Evolutionary conservation across 2,329 filamentous ascomycete genomes (phyloP), one percentile per base, ranked within the genome.

Genomic region (Falciphora oryzae): DNA sequence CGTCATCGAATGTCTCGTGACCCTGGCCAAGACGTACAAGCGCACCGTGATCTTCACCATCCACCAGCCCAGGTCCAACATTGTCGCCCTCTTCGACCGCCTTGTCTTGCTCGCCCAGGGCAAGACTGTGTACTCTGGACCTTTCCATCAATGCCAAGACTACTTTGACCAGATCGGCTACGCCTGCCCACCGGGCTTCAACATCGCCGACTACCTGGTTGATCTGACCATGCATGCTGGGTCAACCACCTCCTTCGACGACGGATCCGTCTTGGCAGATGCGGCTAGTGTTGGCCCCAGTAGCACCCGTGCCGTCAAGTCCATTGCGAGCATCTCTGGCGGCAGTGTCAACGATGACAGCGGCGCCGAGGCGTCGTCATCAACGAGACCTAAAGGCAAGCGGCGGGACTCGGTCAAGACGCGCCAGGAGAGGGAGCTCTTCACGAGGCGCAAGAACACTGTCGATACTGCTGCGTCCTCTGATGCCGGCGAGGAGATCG

Each of bases 21-120:
- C 90, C 1, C 80, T 99, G 59, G 95, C 96, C 63, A 97, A 97
- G 80, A 95, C 88, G 57, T 99, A 98, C 79, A 96, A 97, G 78
- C 86, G 96, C 66, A 99, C 96, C 0, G 93, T 99, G 64, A 90
- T 99, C 67, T 97, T 99, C 78, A 99, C 95, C 18, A 99, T 99
- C 68, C 95, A 99, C 75, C 95, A 99, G 73, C 95, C 95, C 53
- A 87, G 96, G 69, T 99, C 95, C 14, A 99, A 99, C 76, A 99
- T 99, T 72, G 95, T 98, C 28, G 95, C 95, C 13, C 84, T 99
- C 3, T 99, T 99, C 73, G 95, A 99, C 74, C 88, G 94, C 65
- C 83, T 99, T n/a, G 84, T 99, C 64, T 85, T 99, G 18, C 82
- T 99, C 58, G 95, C 95, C 2, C 89, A 92, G 69, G 95, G 95